Evolutionary conservation across 1,284 basidiomycete species (phyloP), one percentile per base, ranked within the genome.

Genomic region (Ganoderma leucocontextum): DNA sequence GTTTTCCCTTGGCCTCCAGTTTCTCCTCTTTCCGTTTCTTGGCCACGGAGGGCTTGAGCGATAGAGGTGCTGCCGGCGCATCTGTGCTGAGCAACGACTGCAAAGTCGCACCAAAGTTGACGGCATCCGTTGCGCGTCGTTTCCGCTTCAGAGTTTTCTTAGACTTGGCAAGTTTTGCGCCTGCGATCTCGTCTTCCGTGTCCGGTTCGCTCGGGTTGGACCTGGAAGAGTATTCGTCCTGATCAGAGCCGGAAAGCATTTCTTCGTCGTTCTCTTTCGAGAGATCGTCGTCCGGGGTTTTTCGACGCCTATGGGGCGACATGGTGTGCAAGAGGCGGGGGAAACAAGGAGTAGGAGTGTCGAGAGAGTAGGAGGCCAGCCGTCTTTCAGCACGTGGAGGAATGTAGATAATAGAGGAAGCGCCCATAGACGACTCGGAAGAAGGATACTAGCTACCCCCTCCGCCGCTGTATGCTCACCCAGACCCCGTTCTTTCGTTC

Each of bases 81-180:
- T 89, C 82, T 38, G 93, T 94, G 68, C 82, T 83, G 57, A 95
- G 82, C 64, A 95, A 82, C 33, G 87, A 85, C 75, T 92, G 88
- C 38, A 95, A 83, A 5, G 91, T 89, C 63, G 86, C 82, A 71
- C 92, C 93, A 75, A 95, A 95, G 60, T 86, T 87, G 38, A 87
- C 85, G n/a, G 90, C 83, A 66, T 87, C 88, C 10, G 92, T 92
- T 36, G 93, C 93, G 63, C 93, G 85, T 57, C 91, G 86, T 83
- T 94, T 95, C 72, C 93, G 87, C 79, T 95, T 95, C 67, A 86
- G 80, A 0, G 93, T 95, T 78, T 94, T 91, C 69, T 86, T 89
- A 13, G 92, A 94, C 78, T 94, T 94, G 73, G 80, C 75, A 55
- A 79, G 79, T 73, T 86, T 86, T 55, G 85, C 78, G 13, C 79